Evolutionary conservation across 345 rosid genomes (phyloP).

Genomic region (Populus ilicifolia): DNA sequence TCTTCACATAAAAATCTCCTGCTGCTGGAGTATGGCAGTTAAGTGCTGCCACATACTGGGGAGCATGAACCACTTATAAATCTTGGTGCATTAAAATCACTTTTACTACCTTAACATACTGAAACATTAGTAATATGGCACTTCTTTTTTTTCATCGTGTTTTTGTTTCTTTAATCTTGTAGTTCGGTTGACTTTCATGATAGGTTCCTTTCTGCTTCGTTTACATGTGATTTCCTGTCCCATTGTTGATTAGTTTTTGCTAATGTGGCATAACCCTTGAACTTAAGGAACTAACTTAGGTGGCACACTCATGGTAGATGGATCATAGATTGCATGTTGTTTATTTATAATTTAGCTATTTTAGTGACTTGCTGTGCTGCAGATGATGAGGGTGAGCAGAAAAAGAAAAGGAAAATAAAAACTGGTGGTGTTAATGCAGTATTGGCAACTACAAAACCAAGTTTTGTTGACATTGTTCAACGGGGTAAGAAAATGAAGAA

Average conservation of each 20-base stretch:
- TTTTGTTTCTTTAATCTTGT: background rate
- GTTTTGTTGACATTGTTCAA: slow-evolving; percentile 42
- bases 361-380: slow-evolving; percentile 12
- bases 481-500: slow-evolving; percentile 51
- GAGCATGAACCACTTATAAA: background rate
- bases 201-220: background rate
- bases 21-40: background rate
- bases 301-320: background rate
- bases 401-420: slow-evolving; percentile 64
- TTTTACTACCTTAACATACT: background rate
- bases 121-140: background rate
- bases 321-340: background rate
- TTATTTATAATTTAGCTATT: background rate
- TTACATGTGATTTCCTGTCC: background rate
- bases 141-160: background rate
- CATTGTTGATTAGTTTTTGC: background rate
- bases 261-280: background rate
- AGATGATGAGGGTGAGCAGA: slow-evolving; percentile 66
- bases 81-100: background rate
- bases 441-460: slow-evolving; percentile 39
- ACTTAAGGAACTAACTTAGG: background rate
- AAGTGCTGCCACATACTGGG: background rate
- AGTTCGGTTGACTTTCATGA: background rate
- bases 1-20: background rate
- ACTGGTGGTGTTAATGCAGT: slow-evolving; percentile 36